Evolutionary conservation across 2,329 filamentous ascomycete species (phyloP).

Genomic region (Diaporthe caulivora): DNA sequence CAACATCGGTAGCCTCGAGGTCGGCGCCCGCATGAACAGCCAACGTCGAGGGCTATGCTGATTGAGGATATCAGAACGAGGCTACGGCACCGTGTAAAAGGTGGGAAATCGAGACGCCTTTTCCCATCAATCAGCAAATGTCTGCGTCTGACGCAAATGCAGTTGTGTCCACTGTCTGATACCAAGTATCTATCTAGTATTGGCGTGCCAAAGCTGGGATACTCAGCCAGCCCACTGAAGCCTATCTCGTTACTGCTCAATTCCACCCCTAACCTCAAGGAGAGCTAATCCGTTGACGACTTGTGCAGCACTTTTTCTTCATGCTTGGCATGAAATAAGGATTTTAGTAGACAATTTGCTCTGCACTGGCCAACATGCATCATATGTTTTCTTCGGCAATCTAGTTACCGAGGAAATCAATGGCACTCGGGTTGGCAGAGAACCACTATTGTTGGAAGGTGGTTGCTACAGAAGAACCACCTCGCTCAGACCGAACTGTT

Average conservation of each 20-base stretch:
- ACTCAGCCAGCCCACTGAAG: not conserved
- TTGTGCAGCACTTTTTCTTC: not conserved
- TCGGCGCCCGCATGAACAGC: slow-evolving; percentile 18
- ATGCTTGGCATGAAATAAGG: not conserved
- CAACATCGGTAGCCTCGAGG: slow-evolving; percentile 27
- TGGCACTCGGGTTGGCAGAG: not conserved
- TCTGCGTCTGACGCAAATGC: not conserved
- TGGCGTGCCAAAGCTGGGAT: not conserved
- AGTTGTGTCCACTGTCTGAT: not conserved
- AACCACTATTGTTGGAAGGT: not conserved
- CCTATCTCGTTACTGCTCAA: not conserved
- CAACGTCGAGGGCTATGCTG: slow-evolving; percentile 12
- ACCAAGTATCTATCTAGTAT: not conserved
- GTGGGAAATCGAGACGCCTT: not conserved
- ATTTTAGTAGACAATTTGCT: not conserved
- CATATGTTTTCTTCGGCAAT: not conserved
- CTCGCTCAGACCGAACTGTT: slow-evolving; percentile 6
- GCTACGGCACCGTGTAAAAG: slow-evolving; percentile 1
- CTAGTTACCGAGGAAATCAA: not conserved
- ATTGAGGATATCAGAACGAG: slow-evolving; percentile 20
- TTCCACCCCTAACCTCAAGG: not conserved
- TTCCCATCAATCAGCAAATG: not conserved
- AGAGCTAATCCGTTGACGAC: not conserved
- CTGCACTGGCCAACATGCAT: not conserved
- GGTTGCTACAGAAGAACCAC: not conserved